Evolutionary conservation across 1,284 basidiomycete species (phyloP), one percentile per base, ranked within the genome.

Genomic region (Naganishia liquefaciens): DNA sequence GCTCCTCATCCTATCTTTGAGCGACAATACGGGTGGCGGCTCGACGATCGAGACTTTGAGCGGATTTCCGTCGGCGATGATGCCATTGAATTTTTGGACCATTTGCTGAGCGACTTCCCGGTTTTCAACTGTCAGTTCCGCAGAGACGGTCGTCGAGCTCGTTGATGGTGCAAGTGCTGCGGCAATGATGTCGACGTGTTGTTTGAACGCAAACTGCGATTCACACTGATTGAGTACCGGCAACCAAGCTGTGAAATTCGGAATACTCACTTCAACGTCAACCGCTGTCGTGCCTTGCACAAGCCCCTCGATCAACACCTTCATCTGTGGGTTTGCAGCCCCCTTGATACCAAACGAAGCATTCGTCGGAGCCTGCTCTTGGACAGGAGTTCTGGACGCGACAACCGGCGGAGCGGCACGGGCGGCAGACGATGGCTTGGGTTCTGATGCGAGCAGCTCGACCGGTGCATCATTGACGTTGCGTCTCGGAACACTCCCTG

Each of bases 221-320:
- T n/a, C n/a, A n/a, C 11, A 23, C 30, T 21, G 9, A 11, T 10
- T 13, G 10, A 46, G 37, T 43, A 42, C 37, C 30, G 43, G 46
- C 43, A 28, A 55, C 30, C 50, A 42, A 40, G 25, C 39, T 30
- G 40, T 17, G n/a, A 30, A 21, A 6, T 55, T 3, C 42, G 60
- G n/a, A 54, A 42, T n/a, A 75, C 82, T 64, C 62, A 86, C 85
- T 72, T 86, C 84, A 62, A 93, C 91, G 73, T 93, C 90, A 39
- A 88, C 90, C 25, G 88, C 82, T 2, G 88, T 91, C 30, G 90
- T 93, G 5, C 90, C 91, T 21, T 78, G 79, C 6, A 88, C 88
- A 30, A 93, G 79, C 7, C 88, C 88, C 10, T 85, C 81, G 17
- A 93, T 87, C 71, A 91, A 85, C 0, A 93, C 86, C 55, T 89